phyloP scores from a whole-genome alignment of 208 protist species.

The Wallacemonas sp. region DNA sequence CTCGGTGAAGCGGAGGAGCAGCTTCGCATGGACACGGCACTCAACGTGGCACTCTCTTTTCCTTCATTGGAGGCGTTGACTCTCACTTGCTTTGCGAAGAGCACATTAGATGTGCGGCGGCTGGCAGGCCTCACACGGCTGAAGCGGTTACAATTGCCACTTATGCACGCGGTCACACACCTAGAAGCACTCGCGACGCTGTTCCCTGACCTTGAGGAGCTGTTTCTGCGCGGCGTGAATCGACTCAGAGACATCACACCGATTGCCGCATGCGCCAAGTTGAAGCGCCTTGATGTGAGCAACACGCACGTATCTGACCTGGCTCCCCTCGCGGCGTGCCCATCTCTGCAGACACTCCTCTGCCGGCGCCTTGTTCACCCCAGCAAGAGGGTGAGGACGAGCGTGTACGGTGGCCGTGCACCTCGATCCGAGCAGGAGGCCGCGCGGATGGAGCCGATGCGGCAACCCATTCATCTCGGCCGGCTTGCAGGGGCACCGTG shows the following conservation, averaged over 20 bases:
- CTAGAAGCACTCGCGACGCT: background rate
- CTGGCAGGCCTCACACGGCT: background rate
- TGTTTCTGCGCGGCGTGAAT: background rate
- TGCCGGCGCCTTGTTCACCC: background rate
- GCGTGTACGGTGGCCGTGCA: background rate
- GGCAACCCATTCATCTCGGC: background rate
- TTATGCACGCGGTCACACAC: background rate
- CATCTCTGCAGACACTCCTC: background rate
- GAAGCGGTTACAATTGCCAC: too few relatives aligned
- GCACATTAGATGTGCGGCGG: too few relatives aligned
- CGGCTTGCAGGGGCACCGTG: background rate
- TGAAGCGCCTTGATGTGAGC: background rate
- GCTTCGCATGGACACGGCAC: too few relatives aligned
- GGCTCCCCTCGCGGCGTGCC: background rate
- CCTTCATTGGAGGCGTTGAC: too few relatives aligned
- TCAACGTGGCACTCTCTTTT: too few relatives aligned
- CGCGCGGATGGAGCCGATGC: background rate
- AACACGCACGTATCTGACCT: background rate
- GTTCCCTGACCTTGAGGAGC: background rate
- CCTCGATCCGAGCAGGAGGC: background rate
- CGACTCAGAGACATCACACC: background rate
- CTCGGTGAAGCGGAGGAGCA: too few relatives aligned
- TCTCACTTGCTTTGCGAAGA: too few relatives aligned
- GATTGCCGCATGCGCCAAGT: background rate
- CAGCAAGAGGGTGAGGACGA: background rate